Evolutionary conservation across 2,329 filamentous ascomycete species (phyloP).

Genomic region (Ophiostoma fasciatum): DNA sequence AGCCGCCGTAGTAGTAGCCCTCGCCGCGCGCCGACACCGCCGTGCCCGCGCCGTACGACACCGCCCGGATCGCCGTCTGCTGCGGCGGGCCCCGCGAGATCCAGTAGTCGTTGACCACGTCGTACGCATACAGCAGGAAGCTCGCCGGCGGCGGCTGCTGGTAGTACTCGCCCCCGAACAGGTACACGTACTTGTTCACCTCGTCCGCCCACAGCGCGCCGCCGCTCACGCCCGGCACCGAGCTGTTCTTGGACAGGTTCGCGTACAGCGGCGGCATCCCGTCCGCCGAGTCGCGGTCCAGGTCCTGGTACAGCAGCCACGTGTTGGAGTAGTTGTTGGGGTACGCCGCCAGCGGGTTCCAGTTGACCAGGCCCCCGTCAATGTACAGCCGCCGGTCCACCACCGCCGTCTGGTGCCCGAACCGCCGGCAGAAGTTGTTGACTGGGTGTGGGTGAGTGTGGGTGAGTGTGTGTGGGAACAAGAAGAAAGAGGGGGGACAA

Average conservation of each 20-base stretch:
- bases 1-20: conserved; percentile 50
- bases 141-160: conserved; percentile 22
- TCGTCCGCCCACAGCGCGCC: conserved; percentile 43
- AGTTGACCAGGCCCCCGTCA: conserved; percentile 45
- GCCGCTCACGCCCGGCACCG: conserved; percentile 33
- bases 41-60: conserved; percentile 42
- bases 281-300: conserved; percentile 27
- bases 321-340: conserved; percentile 40
- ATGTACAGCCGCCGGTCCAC: conserved; percentile 46
- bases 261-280: conserved; percentile 37
- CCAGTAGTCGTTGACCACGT: conserved; percentile 42
- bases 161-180: conserved; percentile 44
- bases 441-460: no score
- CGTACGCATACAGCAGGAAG: conserved; percentile 41
- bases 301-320: conserved; percentile 42
- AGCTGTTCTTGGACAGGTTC: conserved; percentile 43
- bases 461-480: no score
- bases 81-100: conserved; percentile 26
- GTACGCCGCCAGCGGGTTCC: conserved; percentile 32
- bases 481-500: background rate
- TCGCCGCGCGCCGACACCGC: conserved; percentile 37
- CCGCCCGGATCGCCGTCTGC: conserved; percentile 24
- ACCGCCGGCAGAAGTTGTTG: conserved; percentile 36
- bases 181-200: conserved; percentile 47
- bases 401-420: conserved; percentile 45